Conservation (phyloP, 2,329 filamentous ascomycete species). For the Mollisia scopiformis region DNA sequence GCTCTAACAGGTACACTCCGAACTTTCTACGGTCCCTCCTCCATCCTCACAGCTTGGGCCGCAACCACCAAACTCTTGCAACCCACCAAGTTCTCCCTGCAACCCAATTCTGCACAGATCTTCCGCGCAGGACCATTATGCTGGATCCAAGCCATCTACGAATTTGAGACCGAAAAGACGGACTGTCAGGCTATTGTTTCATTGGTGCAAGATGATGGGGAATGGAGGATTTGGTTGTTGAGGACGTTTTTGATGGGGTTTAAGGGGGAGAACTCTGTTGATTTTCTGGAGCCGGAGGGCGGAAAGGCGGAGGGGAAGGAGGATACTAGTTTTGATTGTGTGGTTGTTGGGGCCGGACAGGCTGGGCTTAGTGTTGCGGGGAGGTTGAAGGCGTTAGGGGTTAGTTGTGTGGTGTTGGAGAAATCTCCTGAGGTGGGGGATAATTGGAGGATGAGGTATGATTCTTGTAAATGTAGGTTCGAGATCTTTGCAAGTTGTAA, state of each 20-base stretch:
- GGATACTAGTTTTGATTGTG: slow-evolving; percentile 14
- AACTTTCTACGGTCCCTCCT: slow-evolving; percentile 15
- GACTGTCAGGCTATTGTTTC: slow-evolving; percentile 12
- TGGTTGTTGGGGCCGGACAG: slow-evolving; percentile 57
- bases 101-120: background rate
- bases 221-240: slow-evolving; percentile 23
- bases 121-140: slow-evolving; percentile 4
- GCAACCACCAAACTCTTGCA: slow-evolving; percentile 7
- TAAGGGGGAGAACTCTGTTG: slow-evolving; percentile 11
- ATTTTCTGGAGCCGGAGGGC: slow-evolving; percentile 9
- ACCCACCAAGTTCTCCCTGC: slow-evolving; percentile 4
- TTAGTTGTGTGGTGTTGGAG: slow-evolving; percentile 59
- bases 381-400: slow-evolving; percentile 58
- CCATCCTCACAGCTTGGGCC: slow-evolving; percentile 15
- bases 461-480: slow-evolving; percentile 15
- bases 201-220: slow-evolving; percentile 9
- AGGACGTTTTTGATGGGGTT: slow-evolving; percentile 18
- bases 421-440: slow-evolving; percentile 59
- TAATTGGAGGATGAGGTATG: slow-evolving; percentile 58
- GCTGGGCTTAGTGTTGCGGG: slow-evolving; percentile 59
- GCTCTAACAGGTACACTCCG: slow-evolving; percentile 20
- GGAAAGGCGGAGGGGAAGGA: background rate
- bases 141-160: slow-evolving; percentile 16
- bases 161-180: slow-evolving; percentile 17
- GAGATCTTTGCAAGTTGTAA: background rate